phyloP scores from a whole-genome alignment of 2,329 filamentous ascomycete species.

The Sclerotinia spermophila region DNA sequence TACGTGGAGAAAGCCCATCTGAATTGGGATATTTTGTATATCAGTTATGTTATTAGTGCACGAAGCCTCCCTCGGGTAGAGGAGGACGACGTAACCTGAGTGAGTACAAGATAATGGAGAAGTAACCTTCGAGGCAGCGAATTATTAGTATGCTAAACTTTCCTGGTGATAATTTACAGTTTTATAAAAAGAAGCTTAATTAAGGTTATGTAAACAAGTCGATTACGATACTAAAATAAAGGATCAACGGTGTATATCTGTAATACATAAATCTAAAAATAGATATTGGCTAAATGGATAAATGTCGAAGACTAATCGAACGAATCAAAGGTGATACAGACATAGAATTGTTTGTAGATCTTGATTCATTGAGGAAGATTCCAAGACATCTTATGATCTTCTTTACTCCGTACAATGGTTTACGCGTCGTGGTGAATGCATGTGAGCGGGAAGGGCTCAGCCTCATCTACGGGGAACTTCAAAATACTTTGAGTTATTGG shows the following conservation, averaged over 20 bases:
- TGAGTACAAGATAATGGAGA: background rate
- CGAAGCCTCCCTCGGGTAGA: background rate
- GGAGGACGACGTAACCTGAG: background rate
- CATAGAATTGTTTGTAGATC: background rate
- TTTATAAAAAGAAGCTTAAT: background rate
- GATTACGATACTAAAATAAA: background rate
- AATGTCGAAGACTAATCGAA: background rate
- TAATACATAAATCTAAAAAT: too few relatives aligned
- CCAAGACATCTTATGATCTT: background rate
- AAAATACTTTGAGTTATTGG: background rate
- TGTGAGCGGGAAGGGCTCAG: constrained; percentile 10
- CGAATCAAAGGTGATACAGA: background rate
- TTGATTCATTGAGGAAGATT: background rate
- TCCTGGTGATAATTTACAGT: background rate
- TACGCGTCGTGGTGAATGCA: constrained; percentile 10
- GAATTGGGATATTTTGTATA: too few relatives aligned
- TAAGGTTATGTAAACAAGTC: background rate
- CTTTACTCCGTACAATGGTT: background rate
- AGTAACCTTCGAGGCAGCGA: background rate
- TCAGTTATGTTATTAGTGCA: too few relatives aligned
- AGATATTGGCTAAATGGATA: background rate
- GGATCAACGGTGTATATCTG: background rate
- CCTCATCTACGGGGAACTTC: constrained; percentile 7
- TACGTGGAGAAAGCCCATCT: background rate
- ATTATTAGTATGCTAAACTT: background rate